Conservation (phyloP, 768 basidiomycete species). For the Podaxis rugospora region DNA sequence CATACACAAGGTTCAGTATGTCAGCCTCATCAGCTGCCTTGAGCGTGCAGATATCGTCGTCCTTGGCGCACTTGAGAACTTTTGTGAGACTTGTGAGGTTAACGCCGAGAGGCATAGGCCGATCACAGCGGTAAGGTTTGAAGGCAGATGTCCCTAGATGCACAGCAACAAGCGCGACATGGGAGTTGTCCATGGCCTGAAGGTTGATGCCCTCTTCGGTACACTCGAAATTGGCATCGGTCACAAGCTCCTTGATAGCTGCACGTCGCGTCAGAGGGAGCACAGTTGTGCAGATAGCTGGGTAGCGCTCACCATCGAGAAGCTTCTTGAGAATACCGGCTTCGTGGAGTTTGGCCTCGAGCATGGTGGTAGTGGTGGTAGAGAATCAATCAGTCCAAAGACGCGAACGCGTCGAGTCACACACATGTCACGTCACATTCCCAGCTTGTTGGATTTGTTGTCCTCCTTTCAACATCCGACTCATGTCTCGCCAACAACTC, state of each 20-base stretch:
- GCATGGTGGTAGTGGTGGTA: conserved; percentile 43
- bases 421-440: conserved; percentile 4
- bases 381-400: background rate
- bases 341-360: conserved; percentile 88
- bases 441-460: background rate
- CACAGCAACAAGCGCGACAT: conserved; percentile 94
- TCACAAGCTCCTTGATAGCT: conserved; percentile 98
- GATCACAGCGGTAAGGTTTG: conserved; percentile 87
- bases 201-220: conserved; percentile 92
- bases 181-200: conserved; percentile 99
- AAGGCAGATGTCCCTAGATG: conserved; percentile 78
- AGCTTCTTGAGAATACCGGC: conserved; percentile 90
- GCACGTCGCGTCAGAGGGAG: conserved; percentile 6
- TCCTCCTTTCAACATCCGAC: background rate
- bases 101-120: conserved; percentile 88
- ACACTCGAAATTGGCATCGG: conserved; percentile 97
- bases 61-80: conserved; percentile 95
- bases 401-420: conserved; percentile 9
- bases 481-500: conserved; percentile 36
- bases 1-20: conserved; percentile 82
- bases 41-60: conserved; percentile 88
- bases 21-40: conserved; percentile 92
- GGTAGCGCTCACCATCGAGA: conserved; percentile 67
- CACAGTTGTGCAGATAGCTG: background rate
- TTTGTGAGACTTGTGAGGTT: conserved; percentile 88